Base-by-base conservation (phyloP, 257 asterid species). In the Ilex aquifolium region DNA sequence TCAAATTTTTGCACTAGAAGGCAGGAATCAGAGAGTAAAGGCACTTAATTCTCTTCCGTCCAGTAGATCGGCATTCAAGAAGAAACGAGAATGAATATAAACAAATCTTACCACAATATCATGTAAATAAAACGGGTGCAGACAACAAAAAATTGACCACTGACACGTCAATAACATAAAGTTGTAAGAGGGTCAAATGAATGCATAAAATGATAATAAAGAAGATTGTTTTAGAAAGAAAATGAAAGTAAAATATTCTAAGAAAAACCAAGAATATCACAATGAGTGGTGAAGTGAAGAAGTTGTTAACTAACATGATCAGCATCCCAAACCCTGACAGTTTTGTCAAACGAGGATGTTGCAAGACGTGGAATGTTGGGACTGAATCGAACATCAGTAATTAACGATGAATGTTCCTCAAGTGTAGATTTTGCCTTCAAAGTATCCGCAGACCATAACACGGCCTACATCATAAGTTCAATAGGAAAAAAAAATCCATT, bases 341-440 rank as follows among this genome's bases (percentile, higher is more conserved):
- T 85, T 71, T 90, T 93, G 82, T 93, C 99, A 60, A 83, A 93
- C 11, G 97, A 90, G 16, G 97, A 90, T 53, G 99, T 93, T 65
- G 97, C 96, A 42, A 93, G 96, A 63, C 97, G 93, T 30, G 95
- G 87, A 95, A 84, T 85, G 86, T 90, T 90, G 46, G 99, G 99
- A 74, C 97, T 84, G 79, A 93, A 93, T 60, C 95, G 99, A 70
- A 90, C 91, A 77, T 90, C 96, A 6, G 95, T 93, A 62, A 93
- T 90, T 32, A 75, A 77, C 5, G 78, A 72, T 1, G 95, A 80
- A 72, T 93, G 99, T 76, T 93, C 99, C 78, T 90, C 97, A 4
- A 87, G 95, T 44, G 90, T 80, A 44, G 96, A 66, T 79, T 89
- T 90, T 32, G 73, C 79, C 91, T 90, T 90, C 73, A 90, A 73